Evolutionary conservation across 257 asterid genomes (phyloP).

Genomic region (Solanum piurae): DNA sequence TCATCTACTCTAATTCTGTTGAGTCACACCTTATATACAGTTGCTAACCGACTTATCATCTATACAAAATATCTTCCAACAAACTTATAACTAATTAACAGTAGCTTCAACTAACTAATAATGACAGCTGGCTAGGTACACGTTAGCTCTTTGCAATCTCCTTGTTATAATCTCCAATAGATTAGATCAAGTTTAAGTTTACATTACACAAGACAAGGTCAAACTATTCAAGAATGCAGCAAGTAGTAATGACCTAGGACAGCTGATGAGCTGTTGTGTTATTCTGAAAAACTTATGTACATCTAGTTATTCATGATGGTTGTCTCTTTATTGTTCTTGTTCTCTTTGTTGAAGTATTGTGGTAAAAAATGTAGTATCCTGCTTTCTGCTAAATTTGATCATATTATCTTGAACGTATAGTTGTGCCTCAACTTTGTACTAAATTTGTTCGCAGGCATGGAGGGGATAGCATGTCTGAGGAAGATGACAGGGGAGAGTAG

Average conservation of each 20-base stretch:
- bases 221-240: neutral
- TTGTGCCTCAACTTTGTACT: neutral
- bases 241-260: neutral
- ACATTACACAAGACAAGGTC: neutral
- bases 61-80: too few relatives aligned
- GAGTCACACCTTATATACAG: too few relatives aligned
- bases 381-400: neutral
- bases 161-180: neutral
- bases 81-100: too few relatives aligned
- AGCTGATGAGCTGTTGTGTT: neutral
- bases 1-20: too few relatives aligned
- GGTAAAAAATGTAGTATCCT: neutral
- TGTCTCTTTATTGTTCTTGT: neutral
- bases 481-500: slow-evolving; percentile 42
- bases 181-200: neutral
- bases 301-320: neutral
- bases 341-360: neutral
- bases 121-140: too few relatives aligned
- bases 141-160: too few relatives aligned
- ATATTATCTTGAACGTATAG: neutral
- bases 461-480: slow-evolving; percentile 57
- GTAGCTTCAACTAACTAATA: too few relatives aligned
- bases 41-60: too few relatives aligned
- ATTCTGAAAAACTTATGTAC: neutral
- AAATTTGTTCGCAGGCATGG: slow-evolving; percentile 48